Conservation (phyloP, 345 rosid genomes). For the Eucalyptus shirleyi region DNA sequence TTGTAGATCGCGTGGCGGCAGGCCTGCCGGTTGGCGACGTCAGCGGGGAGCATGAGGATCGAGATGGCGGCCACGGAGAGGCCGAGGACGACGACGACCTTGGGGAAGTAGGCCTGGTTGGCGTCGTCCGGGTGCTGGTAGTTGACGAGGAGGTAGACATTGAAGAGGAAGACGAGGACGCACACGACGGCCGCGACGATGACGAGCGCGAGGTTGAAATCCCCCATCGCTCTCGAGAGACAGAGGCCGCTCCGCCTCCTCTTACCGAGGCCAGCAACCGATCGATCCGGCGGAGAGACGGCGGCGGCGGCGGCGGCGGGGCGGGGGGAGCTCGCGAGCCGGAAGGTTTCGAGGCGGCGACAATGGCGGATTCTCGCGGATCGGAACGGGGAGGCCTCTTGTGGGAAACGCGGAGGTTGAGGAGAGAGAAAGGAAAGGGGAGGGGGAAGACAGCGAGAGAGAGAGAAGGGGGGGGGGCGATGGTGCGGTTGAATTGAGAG, state of each 20-base stretch:
- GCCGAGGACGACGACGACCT: conserved; percentile 91
- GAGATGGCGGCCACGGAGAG: conserved; percentile 80
- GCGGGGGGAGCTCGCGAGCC: not conserved
- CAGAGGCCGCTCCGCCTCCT: not conserved
- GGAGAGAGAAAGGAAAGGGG: not conserved
- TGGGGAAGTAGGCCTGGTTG: conserved; percentile 98
- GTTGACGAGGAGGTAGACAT: conserved; percentile 91
- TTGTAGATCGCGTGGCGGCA: conserved; percentile 86
- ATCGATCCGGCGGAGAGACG: not conserved
- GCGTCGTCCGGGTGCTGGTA: conserved; percentile 99
- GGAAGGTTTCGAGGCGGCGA: not conserved
- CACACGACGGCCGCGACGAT: conserved; percentile 90
- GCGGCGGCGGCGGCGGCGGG: not conserved
- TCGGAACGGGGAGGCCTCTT: not conserved
- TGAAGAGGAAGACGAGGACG: conserved; percentile 75
- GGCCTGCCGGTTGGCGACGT: conserved; percentile 98
- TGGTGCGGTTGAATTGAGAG: not conserved
- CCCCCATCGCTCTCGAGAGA: conserved; percentile 48
- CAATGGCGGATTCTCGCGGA: not conserved
- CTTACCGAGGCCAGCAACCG: not conserved
- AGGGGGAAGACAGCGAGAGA: not conserved
- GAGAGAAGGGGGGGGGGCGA: not conserved
- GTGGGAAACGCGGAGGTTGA: not conserved
- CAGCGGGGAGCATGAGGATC: conserved; percentile 96
- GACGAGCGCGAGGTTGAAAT: conserved; percentile 98